Base-by-base conservation (phyloP, 1,284 basidiomycete genomes). In the Pyrrhoderma lamaoense region DNA sequence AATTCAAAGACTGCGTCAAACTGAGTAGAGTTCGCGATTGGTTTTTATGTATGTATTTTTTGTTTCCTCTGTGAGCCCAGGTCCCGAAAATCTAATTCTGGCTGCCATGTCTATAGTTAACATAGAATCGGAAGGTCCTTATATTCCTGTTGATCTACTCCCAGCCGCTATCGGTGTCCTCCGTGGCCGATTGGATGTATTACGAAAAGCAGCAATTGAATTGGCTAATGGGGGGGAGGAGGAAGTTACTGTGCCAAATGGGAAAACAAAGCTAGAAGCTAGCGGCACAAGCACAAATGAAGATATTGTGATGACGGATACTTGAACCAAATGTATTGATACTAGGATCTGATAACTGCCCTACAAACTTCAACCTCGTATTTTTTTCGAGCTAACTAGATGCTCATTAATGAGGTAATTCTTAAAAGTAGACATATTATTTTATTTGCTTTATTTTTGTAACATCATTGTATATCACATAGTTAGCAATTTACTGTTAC, bases 51-150 rank as follows among this genome's bases (percentile, higher is more conserved):
- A 59, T 56, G 80, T 73, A 14, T n/a, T n/a, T n/a, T 19, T 71
- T 89, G 89, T 70, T 99, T 98, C 67, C 77, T 99, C 55, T 98
- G 93, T 94, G 59, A 56, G 80, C 73, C 13, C 43, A 48, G 42
- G 22, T 45, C 4, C 4, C 36, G n/a, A 31, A 13, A 3, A n/a
- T 23, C 8, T 9, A 8, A 3, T 25, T 36, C 45, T 19, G 7
- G 2, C 35, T 25, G 49, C 3, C 38, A 23, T 11, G 23, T 23
- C 45, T 54, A 3, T 59, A 95, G 93, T 92, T 73, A 88, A 81
- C 57, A 75, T 98, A 48, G 93, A 98, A 68, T 92, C 90, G 0
- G 89, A 93, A 57, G 87, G 93, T 1, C 80, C 91, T 21, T 96
- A 96, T 64, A 68, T 77, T 13, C 93, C 94, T 0, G 80, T 94